Conservation (phyloP, 257 asterid species). For the Solanum pimpinellifolium region DNA sequence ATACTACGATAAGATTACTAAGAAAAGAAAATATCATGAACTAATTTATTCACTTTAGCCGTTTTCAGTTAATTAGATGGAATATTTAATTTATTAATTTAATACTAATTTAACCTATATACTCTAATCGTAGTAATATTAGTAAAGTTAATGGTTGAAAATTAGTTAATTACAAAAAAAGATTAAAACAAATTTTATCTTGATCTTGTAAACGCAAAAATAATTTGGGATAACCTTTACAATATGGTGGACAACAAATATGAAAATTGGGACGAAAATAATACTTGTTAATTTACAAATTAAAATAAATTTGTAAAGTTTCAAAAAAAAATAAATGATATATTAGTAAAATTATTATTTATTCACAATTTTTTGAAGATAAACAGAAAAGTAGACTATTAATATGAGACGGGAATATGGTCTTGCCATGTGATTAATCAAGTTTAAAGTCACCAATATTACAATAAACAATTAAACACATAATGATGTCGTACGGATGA, state of each 20-base stretch:
- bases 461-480: not conserved
- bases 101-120: too few species aligned
- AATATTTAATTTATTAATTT: too few species aligned
- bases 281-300: too few species aligned
- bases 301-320: not conserved
- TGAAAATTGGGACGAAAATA: not conserved
- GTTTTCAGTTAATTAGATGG: not conserved
- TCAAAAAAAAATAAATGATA: too few species aligned
- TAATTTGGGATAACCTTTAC: too few species aligned
- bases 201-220: not conserved
- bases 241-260: too few species aligned
- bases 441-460: not conserved
- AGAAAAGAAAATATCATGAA: not conserved
- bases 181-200: not conserved
- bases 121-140: not conserved
- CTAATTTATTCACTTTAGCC: not conserved
- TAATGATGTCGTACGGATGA: not conserved
- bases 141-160: not conserved
- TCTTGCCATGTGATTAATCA: not conserved
- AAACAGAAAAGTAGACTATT: not conserved
- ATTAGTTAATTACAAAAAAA: not conserved
- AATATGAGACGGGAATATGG: not conserved
- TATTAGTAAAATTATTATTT: too few species aligned
- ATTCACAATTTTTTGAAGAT: too few species aligned
- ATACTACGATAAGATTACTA: not conserved